A percentile compares a stretch with the other conserved stretches of the same genome.
Evolutionary conservation across 148 eudicot genomes (phyloP).

Genomic region (Salicornia ramosissima): DNA sequence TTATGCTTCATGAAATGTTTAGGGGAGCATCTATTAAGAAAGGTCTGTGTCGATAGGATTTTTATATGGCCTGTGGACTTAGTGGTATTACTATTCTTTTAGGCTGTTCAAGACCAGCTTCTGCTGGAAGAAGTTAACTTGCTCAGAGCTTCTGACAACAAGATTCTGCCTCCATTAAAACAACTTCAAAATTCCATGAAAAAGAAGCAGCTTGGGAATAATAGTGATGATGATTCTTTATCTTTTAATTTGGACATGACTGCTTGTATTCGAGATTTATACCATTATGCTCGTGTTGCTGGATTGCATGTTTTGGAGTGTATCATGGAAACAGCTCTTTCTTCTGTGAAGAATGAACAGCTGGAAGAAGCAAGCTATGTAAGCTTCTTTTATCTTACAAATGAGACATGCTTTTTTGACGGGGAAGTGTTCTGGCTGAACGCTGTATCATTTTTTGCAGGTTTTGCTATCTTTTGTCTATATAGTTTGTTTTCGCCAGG

Average conservation of each 20-base stretch:
- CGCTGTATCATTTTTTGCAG: constrained; percentile 17
- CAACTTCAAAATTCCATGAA: constrained; percentile 44
- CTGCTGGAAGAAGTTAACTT: constrained; percentile 58
- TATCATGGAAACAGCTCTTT: constrained; percentile 70
- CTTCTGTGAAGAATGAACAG: constrained; percentile 65
- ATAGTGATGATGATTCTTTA: constrained; percentile 30
- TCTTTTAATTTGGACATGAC: constrained; percentile 36
- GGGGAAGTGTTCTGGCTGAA: constrained; percentile 8
- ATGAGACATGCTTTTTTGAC: constrained; percentile 1
- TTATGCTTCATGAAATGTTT: neutral
- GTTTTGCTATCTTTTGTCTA: constrained; percentile 7
- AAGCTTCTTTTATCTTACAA: constrained; percentile 22
- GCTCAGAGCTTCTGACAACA: constrained; percentile 42
- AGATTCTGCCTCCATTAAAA: constrained; percentile 56
- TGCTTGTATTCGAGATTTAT: constrained; percentile 76
- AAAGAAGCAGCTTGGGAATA: constrained; percentile 33
- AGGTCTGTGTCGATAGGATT: constrained; percentile 5
- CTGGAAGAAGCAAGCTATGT: constrained; percentile 82
- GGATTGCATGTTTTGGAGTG: constrained; percentile 85
- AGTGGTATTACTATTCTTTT: constrained; percentile 15
- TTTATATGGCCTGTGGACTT: neutral
- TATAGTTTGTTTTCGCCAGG: neutral
- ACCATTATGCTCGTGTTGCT: constrained; percentile 83
- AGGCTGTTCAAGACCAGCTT: constrained; percentile 78
- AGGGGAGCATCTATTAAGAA: neutral